Conservation (phyloP, 768 basidiomycete genomes). For the Hygrophorus pudorinus region DNA sequence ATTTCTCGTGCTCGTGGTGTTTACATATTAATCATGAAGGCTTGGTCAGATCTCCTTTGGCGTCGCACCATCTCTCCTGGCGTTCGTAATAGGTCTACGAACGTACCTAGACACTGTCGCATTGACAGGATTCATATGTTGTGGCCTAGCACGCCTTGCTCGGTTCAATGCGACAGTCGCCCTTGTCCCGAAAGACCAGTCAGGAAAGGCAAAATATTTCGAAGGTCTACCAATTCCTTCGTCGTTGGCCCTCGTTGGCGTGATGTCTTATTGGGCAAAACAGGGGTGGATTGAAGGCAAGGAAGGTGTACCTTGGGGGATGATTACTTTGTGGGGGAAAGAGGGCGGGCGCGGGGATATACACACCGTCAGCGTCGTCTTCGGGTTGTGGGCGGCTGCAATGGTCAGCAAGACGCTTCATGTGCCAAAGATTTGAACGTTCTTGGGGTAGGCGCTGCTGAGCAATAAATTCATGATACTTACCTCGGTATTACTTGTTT, state of each 20-base stretch:
- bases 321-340: constrained; percentile 62
- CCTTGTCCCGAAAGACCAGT: constrained; percentile 74
- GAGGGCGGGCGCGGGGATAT: constrained; percentile 74
- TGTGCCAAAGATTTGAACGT: constrained; percentile 58
- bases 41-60: constrained; percentile 87
- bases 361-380: constrained; percentile 70
- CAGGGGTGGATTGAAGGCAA: constrained; percentile 79
- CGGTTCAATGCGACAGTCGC: constrained; percentile 99
- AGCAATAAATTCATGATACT: too few relatives aligned
- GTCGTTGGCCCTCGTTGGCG: constrained; percentile 66
- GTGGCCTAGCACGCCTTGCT: constrained; percentile 91
- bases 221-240: constrained; percentile 97
- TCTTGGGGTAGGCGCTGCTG: neutral
- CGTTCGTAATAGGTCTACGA: constrained; percentile 83
- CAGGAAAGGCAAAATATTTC: constrained; percentile 90
- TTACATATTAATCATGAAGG: constrained; percentile 6
- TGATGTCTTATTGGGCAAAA: constrained; percentile 75
- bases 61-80: constrained; percentile 90
- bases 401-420: constrained; percentile 98
- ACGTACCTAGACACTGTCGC: constrained; percentile 85
- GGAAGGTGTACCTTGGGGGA: constrained; percentile 65
- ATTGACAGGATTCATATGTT: constrained; percentile 87
- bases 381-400: constrained; percentile 81
- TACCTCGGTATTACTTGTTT: too few relatives aligned
- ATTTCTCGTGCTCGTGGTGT: constrained; percentile 4